Evolutionary conservation across 2,329 filamentous ascomycete species (phyloP), one percentile per base, ranked within the genome.

Genomic region (Sclerotinia subarctica): DNA sequence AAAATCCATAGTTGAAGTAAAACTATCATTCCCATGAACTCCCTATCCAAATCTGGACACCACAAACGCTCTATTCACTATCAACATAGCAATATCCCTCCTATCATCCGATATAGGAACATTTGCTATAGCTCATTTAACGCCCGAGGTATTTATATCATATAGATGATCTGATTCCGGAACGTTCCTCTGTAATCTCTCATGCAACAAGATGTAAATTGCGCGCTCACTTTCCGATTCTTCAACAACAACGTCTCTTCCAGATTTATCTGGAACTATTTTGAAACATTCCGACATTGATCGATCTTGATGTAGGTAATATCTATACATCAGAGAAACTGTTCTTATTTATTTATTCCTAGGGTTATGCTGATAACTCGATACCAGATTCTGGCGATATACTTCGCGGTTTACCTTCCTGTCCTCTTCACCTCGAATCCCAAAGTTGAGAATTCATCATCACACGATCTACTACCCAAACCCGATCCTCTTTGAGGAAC

Each of bases 241-340:
- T 49, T 19, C 11, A 4, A 49, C 58, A 19, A 35, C 19, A 10
- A n/a, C 19, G 7, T n/a, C 21, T 26, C 58, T 62, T 38, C 35
- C 46, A 29, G 8, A 6, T 19, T 51, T 21, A 3, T 26, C 46
- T 21, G 0, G 1, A 0, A 15, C 26, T 26, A 4, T 26, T 29
- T 13, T 1, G 1, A 0, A 15, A 38, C 8, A 19, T 5, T 32
- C 19, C 26, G 4, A 32, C 3, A 6, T 17, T n/a, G 3, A 5
- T 35, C 26, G 6, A 29, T 47, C 42, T 47, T 17, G 10, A 21
- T 32, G 21, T 10, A n/a, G 19, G 19, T 13, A 32, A n/a, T 10
- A 35, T n/a, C 19, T 35, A 35, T 15, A 47, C 26, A 8, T 47
- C 13, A 8, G n/a, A 24, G 3, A 47, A 7, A 29, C 8, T 17